Evolutionary conservation across 345 rosid species (phyloP).

Genomic region (Eutrema japonicum): DNA sequence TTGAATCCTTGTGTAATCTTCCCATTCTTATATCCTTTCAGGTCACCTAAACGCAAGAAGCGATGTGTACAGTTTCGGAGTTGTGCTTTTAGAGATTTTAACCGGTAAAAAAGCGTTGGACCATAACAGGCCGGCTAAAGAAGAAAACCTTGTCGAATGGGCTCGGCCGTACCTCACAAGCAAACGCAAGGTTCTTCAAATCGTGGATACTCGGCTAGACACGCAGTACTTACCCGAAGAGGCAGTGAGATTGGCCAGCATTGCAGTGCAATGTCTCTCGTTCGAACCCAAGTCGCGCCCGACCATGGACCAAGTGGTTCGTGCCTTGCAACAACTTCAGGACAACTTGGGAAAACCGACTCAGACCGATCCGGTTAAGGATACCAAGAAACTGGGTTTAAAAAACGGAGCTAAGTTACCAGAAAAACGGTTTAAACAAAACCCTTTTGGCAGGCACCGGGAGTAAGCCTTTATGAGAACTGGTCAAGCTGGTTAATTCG

Average conservation of each 20-base stretch:
- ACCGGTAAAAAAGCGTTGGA: conserved; percentile 81
- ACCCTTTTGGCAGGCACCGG: conserved; percentile 15
- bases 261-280: conserved; percentile 75
- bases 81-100: conserved; percentile 87
- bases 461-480: conserved; percentile 1
- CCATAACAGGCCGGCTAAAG: conserved; percentile 75
- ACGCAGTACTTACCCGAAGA: conserved; percentile 58
- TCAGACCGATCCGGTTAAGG: conserved; percentile 31
- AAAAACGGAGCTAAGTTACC: conserved; percentile 23
- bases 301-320: conserved; percentile 71
- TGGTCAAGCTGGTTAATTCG: background rate
- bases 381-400: conserved; percentile 30
- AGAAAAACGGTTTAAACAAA: conserved; percentile 28
- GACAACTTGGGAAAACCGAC: conserved; percentile 48
- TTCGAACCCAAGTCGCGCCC: conserved; percentile 77
- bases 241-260: conserved; percentile 58
- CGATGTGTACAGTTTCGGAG: conserved; percentile 91
- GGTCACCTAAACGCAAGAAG: conserved; percentile 86
- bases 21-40: conserved; percentile 19
- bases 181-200: conserved; percentile 72
- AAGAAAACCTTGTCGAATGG: conserved; percentile 89
- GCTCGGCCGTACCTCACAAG: conserved; percentile 78
- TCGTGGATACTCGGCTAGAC: conserved; percentile 72
- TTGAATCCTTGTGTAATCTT: conserved; percentile 6
- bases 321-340: conserved; percentile 62